Percentiles rank a stretch among this genome's conserved stretches.
Conservation (phyloP, 345 rosid genomes). For the Populus deltoides region DNA sequence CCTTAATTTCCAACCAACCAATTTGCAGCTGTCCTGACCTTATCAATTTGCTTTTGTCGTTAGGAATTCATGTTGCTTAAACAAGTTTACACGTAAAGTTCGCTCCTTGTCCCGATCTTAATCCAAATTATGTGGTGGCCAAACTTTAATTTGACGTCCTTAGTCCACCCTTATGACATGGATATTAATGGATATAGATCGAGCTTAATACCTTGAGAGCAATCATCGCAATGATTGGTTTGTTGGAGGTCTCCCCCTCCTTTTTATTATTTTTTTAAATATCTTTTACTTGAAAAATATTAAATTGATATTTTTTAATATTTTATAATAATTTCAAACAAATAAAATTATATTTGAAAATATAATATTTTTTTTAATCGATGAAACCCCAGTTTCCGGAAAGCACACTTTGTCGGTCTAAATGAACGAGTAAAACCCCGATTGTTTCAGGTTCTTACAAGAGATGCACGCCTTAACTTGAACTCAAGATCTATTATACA, state of each 20-base stretch:
- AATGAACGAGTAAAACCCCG: too few relatives aligned
- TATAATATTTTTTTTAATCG: too few relatives aligned
- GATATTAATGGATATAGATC: neutral
- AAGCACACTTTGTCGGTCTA: too few relatives aligned
- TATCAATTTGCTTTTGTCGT: neutral
- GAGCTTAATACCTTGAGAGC: neutral
- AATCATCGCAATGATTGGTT: neutral
- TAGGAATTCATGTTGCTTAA: neutral
- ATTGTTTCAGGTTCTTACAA: too few relatives aligned
- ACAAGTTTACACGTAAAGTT: neutral
- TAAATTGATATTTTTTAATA: too few relatives aligned
- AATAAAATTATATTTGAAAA: too few relatives aligned
- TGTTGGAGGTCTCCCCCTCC: too few relatives aligned
- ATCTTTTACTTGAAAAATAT: too few relatives aligned
- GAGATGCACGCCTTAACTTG: too few relatives aligned
- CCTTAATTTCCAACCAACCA: neutral
- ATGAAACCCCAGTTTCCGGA: too few relatives aligned
- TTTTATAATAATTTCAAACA: too few relatives aligned
- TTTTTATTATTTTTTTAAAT: accelerated
- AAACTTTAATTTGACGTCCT: neutral
- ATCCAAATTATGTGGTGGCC: neutral
- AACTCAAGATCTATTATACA: too few relatives aligned
- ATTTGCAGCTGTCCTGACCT: neutral
- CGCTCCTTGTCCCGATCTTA: neutral
- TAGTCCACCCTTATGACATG: neutral